Percentiles rank a stretch among this genome's conserved stretches.
These are phyloP conservation scores for Apocynum venetum DNA, from an alignment of 257 asterid genomes.

Conservation along the genomic window DNA sequence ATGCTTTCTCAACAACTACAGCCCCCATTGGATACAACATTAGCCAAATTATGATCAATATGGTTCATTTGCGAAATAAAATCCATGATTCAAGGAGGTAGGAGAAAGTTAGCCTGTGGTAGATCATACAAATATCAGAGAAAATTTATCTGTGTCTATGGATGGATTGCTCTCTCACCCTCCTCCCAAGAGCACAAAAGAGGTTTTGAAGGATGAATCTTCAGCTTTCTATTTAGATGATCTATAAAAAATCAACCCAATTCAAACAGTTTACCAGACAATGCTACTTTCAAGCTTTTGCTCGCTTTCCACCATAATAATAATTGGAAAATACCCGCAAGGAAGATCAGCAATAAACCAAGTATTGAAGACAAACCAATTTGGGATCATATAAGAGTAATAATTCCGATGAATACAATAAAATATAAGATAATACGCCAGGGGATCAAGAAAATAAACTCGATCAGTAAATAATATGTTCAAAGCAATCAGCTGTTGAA, in stretches of 20 bases:
- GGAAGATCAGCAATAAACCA: neutral
- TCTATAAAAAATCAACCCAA: neutral
- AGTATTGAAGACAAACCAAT: neutral
- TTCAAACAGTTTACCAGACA: neutral
- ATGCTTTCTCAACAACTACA: no score
- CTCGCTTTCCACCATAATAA: neutral
- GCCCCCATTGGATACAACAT: no score
- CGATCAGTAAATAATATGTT: no score
- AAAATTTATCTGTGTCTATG: no score
- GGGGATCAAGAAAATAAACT: neutral
- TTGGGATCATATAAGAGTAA: neutral
- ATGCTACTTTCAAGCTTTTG: neutral
- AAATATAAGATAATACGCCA: neutral
- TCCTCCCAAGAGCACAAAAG: neutral
- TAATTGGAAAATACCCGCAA: neutral
- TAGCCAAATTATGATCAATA: no score
- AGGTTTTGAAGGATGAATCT: neutral
- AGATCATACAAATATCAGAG: no score
- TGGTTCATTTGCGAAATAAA: no score
- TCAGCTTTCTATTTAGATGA: neutral
- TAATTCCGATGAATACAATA: neutral
- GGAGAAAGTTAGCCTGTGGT: neutral
- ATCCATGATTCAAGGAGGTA: neutral
- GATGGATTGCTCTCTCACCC: no score
- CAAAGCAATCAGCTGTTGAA: neutral